Base-by-base conservation (phyloP, 495 filamentous ascomycete genomes). In the Penicillium arizonense region DNA sequence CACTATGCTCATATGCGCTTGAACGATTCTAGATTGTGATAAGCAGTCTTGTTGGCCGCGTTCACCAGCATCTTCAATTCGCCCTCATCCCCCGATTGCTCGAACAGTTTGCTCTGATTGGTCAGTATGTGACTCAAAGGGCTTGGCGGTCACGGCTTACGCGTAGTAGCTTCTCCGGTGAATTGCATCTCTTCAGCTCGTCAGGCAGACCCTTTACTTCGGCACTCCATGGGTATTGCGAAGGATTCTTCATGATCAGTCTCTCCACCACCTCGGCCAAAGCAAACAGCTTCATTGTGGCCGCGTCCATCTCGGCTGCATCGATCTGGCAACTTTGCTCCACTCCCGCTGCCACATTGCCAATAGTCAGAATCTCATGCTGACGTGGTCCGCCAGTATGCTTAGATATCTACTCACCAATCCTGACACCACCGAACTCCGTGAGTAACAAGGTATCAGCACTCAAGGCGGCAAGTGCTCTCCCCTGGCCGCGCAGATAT, bases 11-110 rank as follows among this genome's bases (percentile, higher is more conserved):
- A 46, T 34, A 21, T 20, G 14, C 43, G 43, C 28, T 46, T 34
- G 11, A 18, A 34, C 16, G 18, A 33, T 18, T 46, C 30, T 20
- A 46, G 28, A 33, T 37, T 47, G 33, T 47, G 45, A n/a, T 38
- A 38, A 47, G 45, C 20, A 37, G 44, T 47, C 44, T 47, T 47
- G 30, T 47, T 47, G 30, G 44, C 44, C 18, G 20, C 14, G 10
- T 36, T 37, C 16, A 47, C 45, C 10, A 47, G 45, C 13, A 47
- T 47, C 45, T 28, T 47, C 20, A 47, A 20, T 18, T 37, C 45
- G 32, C 33, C 45, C 21, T 35, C 13, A 14, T 32, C 34, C 5
- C 9, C 41, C 18, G 26, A 28, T 38, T 23, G 5, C 21, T 23
- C n/a, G 13, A 35, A 47, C 4, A 36, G 20, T 30, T 39, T 39